A percentile compares a stretch with the other conserved stretches of the same genome.
phyloP scores from a whole-genome alignment of 176 grass and related monocot genomes.

The Neostapfia colusana region DNA sequence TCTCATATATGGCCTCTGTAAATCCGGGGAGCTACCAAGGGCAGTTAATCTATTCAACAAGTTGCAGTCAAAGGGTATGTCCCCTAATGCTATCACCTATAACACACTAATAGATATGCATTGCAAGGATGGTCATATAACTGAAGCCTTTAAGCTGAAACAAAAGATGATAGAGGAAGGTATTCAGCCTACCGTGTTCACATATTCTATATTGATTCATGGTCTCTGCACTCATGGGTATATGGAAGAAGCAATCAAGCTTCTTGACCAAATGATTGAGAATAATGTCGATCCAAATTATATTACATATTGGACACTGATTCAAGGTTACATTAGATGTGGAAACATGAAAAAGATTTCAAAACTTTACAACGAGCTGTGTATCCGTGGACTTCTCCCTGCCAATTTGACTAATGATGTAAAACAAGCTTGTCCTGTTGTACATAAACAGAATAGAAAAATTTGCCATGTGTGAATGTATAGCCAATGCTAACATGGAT shows the following conservation, averaged over 20 bases:
- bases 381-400: conserved; percentile 68
- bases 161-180: conserved; percentile 81
- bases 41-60: conserved; percentile 79
- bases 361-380: conserved; percentile 84
- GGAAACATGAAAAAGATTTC: conserved; percentile 73
- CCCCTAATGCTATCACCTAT: conserved; percentile 73
- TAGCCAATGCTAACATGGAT: conserved; percentile 11
- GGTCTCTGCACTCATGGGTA: conserved; percentile 83
- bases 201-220: conserved; percentile 91
- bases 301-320: conserved; percentile 79
- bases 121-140: conserved; percentile 71
- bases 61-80: conserved; percentile 61
- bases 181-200: conserved; percentile 71
- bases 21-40: conserved; percentile 64
- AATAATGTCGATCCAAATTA: conserved; percentile 83
- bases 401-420: conserved; percentile 28
- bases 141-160: conserved; percentile 87
- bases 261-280: conserved; percentile 95
- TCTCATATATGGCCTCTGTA: conserved; percentile 93
- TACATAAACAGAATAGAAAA: conserved; percentile 27
- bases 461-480: conserved; percentile 28
- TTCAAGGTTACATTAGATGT: conserved; percentile 74
- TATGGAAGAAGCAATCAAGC: conserved; percentile 87
- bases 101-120: conserved; percentile 83
- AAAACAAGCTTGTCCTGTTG: conserved; percentile 34